Evolutionary conservation across 768 basidiomycete genomes (phyloP).

Genomic region (Tylopilus rubrobrunneus): DNA sequence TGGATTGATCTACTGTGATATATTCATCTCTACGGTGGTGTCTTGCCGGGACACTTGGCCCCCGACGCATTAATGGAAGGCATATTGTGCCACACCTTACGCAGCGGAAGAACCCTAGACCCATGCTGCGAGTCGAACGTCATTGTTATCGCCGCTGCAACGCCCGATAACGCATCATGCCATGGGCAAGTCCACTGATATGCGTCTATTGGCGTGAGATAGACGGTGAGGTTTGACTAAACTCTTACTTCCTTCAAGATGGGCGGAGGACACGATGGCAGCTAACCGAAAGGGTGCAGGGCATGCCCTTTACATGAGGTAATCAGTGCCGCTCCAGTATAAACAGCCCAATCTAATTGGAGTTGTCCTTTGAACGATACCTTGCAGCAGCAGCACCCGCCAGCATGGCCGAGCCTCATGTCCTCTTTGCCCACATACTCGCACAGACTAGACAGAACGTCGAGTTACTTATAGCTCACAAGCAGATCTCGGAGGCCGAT

Average conservation of each 20-base stretch:
- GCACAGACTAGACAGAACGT: constrained; percentile 46
- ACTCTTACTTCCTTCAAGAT: background rate
- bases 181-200: background rate
- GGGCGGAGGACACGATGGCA: background rate
- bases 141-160: background rate
- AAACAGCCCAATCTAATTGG: constrained; percentile 10
- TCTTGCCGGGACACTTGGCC: too few species aligned
- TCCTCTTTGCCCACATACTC: constrained; percentile 36
- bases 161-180: too few species aligned
- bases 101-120: background rate
- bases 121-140: background rate
- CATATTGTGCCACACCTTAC: too few species aligned
- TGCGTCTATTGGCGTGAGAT: background rate
- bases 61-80: too few species aligned
- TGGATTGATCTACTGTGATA: background rate
- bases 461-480: constrained; percentile 41
- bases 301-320: constrained; percentile 17
- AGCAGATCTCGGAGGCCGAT: constrained; percentile 38
- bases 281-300: background rate
- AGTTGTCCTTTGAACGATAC: background rate
- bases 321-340: constrained; percentile 14
- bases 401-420: constrained; percentile 24
- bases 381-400: background rate
- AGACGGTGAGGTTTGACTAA: background rate
- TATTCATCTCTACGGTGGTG: background rate